Conservation (phyloP, 2,329 filamentous ascomycete species). For the Ceratocystis albifundus region DNA sequence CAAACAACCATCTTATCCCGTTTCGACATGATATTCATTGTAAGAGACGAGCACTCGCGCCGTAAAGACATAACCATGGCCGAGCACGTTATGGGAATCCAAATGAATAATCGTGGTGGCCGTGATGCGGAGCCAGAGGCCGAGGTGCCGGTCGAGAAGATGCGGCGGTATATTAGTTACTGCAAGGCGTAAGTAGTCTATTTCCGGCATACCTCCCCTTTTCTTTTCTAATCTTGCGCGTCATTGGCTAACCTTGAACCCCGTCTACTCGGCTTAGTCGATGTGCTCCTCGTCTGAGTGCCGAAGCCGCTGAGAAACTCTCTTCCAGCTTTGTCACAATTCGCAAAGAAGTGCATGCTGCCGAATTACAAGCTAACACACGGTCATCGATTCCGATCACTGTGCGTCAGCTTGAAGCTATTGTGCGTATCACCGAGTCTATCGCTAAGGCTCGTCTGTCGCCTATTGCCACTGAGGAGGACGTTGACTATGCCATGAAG, state of each 20-base stretch:
- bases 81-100: slow-evolving; percentile 92
- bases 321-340: slow-evolving; percentile 97
- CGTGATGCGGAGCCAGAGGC: slow-evolving; percentile 68
- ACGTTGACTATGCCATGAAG: slow-evolving; percentile 94
- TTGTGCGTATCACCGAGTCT: slow-evolving; percentile 92
- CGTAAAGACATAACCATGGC: slow-evolving; percentile 87
- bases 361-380: slow-evolving; percentile 78
- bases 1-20: slow-evolving; percentile 95
- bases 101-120: slow-evolving; percentile 77
- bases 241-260: too few relatives aligned
- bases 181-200: slow-evolving; percentile 68
- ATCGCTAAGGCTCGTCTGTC: slow-evolving; percentile 83
- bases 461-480: slow-evolving; percentile 73
- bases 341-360: slow-evolving; percentile 80
- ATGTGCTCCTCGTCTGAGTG: slow-evolving; percentile 80
- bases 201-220: slow-evolving; percentile 28
- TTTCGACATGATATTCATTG: slow-evolving; percentile 99
- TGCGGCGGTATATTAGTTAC: slow-evolving; percentile 95
- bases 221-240: neutral
- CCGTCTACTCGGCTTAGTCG: slow-evolving; percentile 43
- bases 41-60: slow-evolving; percentile 85
- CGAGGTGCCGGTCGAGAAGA: slow-evolving; percentile 88
- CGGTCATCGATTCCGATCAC: slow-evolving; percentile 95
- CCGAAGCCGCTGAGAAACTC: slow-evolving; percentile 87
- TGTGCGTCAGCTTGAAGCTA: slow-evolving; percentile 90